A percentile compares a stretch with the other conserved stretches of the same genome.
Evolutionary conservation across 129 eudicot genomes (phyloP).

Genomic region (Centaurea solstitialis): DNA sequence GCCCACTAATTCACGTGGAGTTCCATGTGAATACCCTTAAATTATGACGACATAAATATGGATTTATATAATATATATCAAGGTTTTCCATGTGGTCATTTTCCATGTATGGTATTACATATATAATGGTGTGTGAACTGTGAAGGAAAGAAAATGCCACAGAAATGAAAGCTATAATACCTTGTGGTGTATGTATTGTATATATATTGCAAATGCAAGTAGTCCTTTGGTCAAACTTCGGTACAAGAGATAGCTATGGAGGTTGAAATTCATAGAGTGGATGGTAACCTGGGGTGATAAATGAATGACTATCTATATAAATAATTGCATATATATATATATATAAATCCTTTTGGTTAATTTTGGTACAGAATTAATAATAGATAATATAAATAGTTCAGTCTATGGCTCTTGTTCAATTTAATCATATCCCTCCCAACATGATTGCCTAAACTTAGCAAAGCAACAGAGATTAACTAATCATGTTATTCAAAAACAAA

Average conservation of each 20-base stretch:
- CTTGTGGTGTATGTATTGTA: no score
- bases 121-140: neutral
- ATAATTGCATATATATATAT: no score
- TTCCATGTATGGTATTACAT: neutral
- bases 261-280: neutral
- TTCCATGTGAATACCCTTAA: neutral
- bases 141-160: neutral
- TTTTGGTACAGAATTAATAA: slow-evolving; percentile 9
- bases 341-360: slow-evolving; percentile 11
- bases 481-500: slow-evolving; percentile 35
- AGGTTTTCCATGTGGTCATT: neutral
- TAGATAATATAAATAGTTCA: slow-evolving; percentile 3
- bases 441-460: slow-evolving; percentile 41
- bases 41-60: neutral
- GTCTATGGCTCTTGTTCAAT: slow-evolving; percentile 14
- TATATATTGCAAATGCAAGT: neutral
- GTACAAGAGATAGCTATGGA: slow-evolving; percentile 2
- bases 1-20: neutral
- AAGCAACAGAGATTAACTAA: slow-evolving; percentile 42
- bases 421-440: slow-evolving; percentile 39
- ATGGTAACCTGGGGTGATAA: slow-evolving; percentile 1
- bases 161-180: neutral
- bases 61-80: no score
- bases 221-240: slow-evolving; percentile 21
- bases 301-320: neutral